A percentile compares a stretch with the other conserved stretches of the same genome.
phyloP scores from a whole-genome alignment of 2,329 filamentous ascomycete species.

The Pseudocercospora musae region DNA sequence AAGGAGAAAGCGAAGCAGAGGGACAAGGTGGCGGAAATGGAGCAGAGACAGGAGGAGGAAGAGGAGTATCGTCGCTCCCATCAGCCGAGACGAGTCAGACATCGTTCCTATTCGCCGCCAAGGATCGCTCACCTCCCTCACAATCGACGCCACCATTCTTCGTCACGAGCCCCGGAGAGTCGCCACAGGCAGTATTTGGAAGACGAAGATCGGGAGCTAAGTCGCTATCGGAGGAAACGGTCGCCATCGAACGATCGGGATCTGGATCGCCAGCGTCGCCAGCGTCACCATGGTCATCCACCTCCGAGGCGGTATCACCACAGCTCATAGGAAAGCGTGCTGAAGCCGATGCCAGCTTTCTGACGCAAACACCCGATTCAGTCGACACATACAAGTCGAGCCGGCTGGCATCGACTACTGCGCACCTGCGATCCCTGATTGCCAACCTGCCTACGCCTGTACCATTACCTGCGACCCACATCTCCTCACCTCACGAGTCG shows the following conservation, averaged over 20 bases:
- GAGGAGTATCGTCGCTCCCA: conserved; percentile 25
- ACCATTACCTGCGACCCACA: not conserved
- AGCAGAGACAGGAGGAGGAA: conserved; percentile 26
- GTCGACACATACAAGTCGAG: conserved; percentile 16
- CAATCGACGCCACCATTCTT: conserved; percentile 22
- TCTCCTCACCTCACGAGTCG: not conserved
- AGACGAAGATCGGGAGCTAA: conserved; percentile 25
- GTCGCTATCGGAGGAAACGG: conserved; percentile 15
- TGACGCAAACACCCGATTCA: conserved; percentile 15
- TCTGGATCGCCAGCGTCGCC: conserved; percentile 29
- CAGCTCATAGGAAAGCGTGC: conserved; percentile 34
- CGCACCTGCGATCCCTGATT: conserved; percentile 14
- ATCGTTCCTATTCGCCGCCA: conserved; percentile 30
- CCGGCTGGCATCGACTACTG: conserved; percentile 14
- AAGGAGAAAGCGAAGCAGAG: conserved; percentile 31
- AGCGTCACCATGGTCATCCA: conserved; percentile 30
- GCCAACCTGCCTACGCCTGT: conserved; percentile 6
- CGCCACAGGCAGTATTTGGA: conserved; percentile 21
- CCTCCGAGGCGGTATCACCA: conserved; percentile 33
- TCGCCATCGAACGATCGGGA: conserved; percentile 26
- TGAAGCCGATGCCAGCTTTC: conserved; percentile 33
- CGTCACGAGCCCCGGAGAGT: conserved; percentile 23
- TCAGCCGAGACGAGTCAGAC: conserved; percentile 21
- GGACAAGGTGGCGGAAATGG: conserved; percentile 24
- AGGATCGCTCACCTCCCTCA: conserved; percentile 23